Evolutionary conservation across 306 rosid genomes (phyloP), one percentile per base, ranked within the genome.

Genomic region (Parietaria judaica): DNA sequence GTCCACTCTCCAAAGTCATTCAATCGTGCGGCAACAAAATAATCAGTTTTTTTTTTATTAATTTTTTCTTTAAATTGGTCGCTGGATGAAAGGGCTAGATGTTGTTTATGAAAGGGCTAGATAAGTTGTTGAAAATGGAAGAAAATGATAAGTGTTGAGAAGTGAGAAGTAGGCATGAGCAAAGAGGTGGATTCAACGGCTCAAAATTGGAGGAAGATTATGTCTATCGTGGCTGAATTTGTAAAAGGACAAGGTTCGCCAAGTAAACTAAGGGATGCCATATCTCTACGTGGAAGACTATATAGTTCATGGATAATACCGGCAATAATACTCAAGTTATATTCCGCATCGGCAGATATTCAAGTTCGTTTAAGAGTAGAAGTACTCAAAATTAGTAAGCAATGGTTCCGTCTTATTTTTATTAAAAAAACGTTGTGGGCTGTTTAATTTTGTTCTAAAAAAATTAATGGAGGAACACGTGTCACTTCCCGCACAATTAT

Each of bases 281-380:
- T 60, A 39, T 38, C 9, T 7, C 17, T 65, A 68, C 81, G 78
- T 77, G 78, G 81, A 54, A 31, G 44, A 56, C 7, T 41, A 3
- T 41, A 41, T 41, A 5, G 1, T 41, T 5, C 9, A 41, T 41
- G 9, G 45, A 41, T 41, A 41, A 41, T 41, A 41, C 9, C 31
- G 31, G 31, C 31, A 23, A 23, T 23, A 23, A 23, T 23, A 23
- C 31, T 23, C 2, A 23, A 23, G 31, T 23, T 23, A 23, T 23
- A 23, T n/a, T n/a, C n/a, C n/a, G n/a, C n/a, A n/a, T n/a, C n/a
- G n/a, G n/a, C n/a, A n/a, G n/a, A n/a, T n/a, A n/a, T n/a, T n/a
- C n/a, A n/a, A n/a, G n/a, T n/a, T n/a, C n/a, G n/a, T n/a, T n/a
- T n/a, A n/a, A n/a, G n/a, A n/a, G n/a, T n/a, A n/a, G n/a, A n/a